Base-by-base conservation (phyloP, 1,139 yeast genomes). In the Suhomyces bolitotheri region DNA sequence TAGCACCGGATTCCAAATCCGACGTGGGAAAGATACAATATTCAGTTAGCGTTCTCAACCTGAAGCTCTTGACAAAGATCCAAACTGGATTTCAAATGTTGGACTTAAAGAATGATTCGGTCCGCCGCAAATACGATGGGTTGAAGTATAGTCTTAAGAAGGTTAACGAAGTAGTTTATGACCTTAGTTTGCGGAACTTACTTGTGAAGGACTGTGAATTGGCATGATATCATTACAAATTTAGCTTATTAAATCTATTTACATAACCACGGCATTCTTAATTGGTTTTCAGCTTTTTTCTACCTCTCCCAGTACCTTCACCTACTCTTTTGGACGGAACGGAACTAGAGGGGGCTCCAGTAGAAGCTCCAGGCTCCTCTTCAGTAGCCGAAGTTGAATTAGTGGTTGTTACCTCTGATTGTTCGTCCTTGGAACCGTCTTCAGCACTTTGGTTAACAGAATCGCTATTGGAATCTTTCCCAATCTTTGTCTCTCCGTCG, bases 141-240 rank as follows among this genome's bases (percentile, higher is more conserved):
- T 49, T 61, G 44, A 61, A 61, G 46, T 61, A 61, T 37, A 54
- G 44, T 35, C 49, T 56, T 27, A 62, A 60, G 42, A 57, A 56
- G 42, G 45, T 59, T 20, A 60, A 60, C 36, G 54, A 55, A 16
- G 50, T 60, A 19, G 64, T 60, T 7, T 37, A 37, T 16, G 64
- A 60, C 40, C 49, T 59, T 28, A 39, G 44, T 16, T 43, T 45
- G 30, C 32, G 49, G 13, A 33, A 33, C 14, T 37, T 45, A 32
- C 36, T 45, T 10, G 32, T 31, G 4, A 36, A 27, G 16, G 40
- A 37, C 12, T 26, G 25, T 6, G 31, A 19, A 17, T 11, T 33
- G 4, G 10, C 5, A 12, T 27, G 22, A 13, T n/a, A n/a, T n/a
- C n/a, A n/a, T n/a, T n/a, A n/a, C 3, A 1, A 3, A 2, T 3